Base-by-base conservation (phyloP, 352 stramenopile genomes). In the Hyaloperonospora brassicae region DNA sequence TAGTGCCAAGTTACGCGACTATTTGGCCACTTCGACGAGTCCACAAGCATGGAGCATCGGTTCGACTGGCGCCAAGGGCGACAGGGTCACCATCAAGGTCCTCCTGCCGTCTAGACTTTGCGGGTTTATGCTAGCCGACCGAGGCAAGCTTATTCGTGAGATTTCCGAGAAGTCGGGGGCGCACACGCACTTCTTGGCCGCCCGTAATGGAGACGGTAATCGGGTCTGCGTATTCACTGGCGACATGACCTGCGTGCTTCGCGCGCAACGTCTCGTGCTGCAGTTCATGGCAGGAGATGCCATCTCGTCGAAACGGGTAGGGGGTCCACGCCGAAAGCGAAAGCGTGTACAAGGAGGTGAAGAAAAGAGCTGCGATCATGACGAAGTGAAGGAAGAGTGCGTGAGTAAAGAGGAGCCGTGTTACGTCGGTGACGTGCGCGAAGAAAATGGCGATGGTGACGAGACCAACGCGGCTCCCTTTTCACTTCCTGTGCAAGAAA, bases 141-240 rank as follows among this genome's bases (percentile, higher is more conserved):
- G 56, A 5, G 79, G 76, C 9, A 66, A 65, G 21, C 55, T 86
- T 5, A 74, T 87, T n/a, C 70, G 62, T 4, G 75, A 85, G 48
- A 76, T 89, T 31, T 72, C 53, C 0, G 62, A 69, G 0, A 82
- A 80, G 40, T 72, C 76, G 10, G 74, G 66, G 0, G 73, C 76
- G 1, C 63, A 81, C 36, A 68, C 72, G 5, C 62, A 74, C 24
- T 76, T 89, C 7, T 47, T 85, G 44, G 47, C 62, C 2, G 54
- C 68, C 1, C 48, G 73, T 34, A 57, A 70, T 23, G 5, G 14
- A 21, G 57, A 76, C 13, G 72, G 82, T 21, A 62, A 58, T 13
- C 64, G 76, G 0, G 46, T 89, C 5, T 87, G 76, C 43, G 52
- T 86, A 9, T 61, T 89, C 47, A 74, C 61, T 22, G 76, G 79